Base-by-base conservation (phyloP, 164 flowering plant species). In the Dillenia turbinata region DNA sequence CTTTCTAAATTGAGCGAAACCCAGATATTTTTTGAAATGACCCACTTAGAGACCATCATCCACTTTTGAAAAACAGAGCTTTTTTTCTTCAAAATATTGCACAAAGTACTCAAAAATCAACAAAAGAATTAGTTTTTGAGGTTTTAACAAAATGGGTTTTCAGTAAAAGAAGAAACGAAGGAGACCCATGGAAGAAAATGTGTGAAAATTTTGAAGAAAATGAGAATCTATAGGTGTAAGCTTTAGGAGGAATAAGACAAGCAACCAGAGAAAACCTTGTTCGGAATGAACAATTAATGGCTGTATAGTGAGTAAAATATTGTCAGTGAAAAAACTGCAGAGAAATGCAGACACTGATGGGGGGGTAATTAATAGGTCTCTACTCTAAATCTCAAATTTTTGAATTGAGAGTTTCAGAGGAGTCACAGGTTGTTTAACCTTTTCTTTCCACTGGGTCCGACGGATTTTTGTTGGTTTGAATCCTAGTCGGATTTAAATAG, bases 171-270 rank as follows among this genome's bases (percentile, higher is more conserved):
- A 54, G 26, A 59, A 61, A 65, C 64, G 40, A 57, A 44, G 61
- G 54, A 48, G 46, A n/a, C 60, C 43, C 56, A 47, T 65, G 52
- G 40, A 22, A 13, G 57, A 9, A 33, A 51, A 12, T 48, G 56
- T 10, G 44, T 14, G 3, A 24, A 67, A 49, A 12, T 16, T 33
- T 17, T 33, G 40, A 60, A 68, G 52, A 57, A 65, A 33, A 57
- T 44, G 47, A 63, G 68, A 71, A 63, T 67, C 75, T 54, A 54
- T 67, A 53, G 73, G 43, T 40, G 24, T 33, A 9, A 33, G 40
- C 40, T 33, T 33, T 33, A 33, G 40, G 40, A 24, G 56, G 60
- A 47, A 54, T 45, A 55, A 48, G 70, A 54, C 66, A 71, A 58
- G 63, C 17, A 66, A 47, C 51, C 24, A 16, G 48, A 33, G 26